These are phyloP conservation scores for Sordaria brevicollis DNA, from an alignment of 495 filamentous ascomycete species.

Conservation along the genomic window DNA sequence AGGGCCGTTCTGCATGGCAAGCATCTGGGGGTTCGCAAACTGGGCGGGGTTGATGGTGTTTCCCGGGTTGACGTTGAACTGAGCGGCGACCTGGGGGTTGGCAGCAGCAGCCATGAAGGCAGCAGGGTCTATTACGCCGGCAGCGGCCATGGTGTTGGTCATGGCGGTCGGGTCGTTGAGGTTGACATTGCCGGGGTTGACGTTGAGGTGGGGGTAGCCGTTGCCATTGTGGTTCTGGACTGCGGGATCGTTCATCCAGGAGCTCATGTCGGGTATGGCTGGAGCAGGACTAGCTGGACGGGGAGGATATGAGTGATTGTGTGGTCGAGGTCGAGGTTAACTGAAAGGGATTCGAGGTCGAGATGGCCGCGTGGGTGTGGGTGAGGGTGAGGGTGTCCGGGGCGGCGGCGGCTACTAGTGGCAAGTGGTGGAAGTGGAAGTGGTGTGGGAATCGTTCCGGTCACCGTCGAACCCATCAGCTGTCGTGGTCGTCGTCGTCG, in stretches of 20 bases:
- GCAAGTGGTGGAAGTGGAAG: too few relatives aligned
- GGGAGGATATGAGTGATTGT: conserved; percentile 24
- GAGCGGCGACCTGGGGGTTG: conserved; percentile 24
- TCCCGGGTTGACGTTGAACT: conserved; percentile 30
- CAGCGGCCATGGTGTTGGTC: conserved; percentile 31
- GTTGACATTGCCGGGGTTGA: conserved; percentile 37
- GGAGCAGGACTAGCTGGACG: neutral
- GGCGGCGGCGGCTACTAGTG: neutral
- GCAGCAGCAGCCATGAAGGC: conserved; percentile 33
- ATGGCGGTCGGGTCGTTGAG: conserved; percentile 42
- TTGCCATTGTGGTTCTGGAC: conserved; percentile 68
- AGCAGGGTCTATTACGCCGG: conserved; percentile 35
- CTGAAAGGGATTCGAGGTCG: neutral
- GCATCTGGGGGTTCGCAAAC: conserved; percentile 52
- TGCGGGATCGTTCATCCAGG: conserved; percentile 73
- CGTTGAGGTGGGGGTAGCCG: conserved; percentile 55
- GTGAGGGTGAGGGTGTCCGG: too few relatives aligned
- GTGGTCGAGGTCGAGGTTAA: neutral
- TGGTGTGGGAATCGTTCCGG: conserved; percentile 7
- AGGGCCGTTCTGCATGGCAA: conserved; percentile 72
- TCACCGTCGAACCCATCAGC: conserved; percentile 37
- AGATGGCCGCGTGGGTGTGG: neutral
- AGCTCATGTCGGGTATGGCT: conserved; percentile 49
- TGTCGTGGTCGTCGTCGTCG: too few relatives aligned
- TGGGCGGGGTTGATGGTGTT: conserved; percentile 18